Evolutionary conservation across 1,284 basidiomycete genomes (phyloP), one percentile per base, ranked within the genome.

Genomic region (Vanrija sp.): DNA sequence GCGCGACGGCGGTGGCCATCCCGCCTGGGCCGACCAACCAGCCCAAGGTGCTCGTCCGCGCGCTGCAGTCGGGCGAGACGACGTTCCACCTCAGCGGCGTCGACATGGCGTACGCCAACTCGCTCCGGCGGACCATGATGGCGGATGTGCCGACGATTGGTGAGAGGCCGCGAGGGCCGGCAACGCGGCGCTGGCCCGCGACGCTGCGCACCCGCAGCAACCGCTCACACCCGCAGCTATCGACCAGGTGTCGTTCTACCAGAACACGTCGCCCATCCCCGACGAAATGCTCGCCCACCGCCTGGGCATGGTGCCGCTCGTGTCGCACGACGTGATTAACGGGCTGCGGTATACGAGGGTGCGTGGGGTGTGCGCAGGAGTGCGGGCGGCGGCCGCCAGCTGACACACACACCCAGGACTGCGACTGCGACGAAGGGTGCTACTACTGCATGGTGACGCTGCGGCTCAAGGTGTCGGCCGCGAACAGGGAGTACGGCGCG

Each of bases 241-340:
- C 66, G 96, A 98, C 79, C 87, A 95, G 78, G 95, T 98, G 3
- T 90, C 95, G 73, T 88, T 98, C 64, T 83, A 88, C 61, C 84
- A 84, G 55, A 99, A 99, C 74, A 95, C 92, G 8, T 87, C 89
- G 0, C 94, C 98, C 4, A 79, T 99, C 34, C 90, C 95, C 1
- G 96, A 99, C 77, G 96, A 99, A 78, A 96, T 96, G 79, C 87
- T 99, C 59, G 91, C 93, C 0, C 96, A 99, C 76, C 85, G 96
- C 44, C 80, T 99, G 23, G 96, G 96, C 21, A 87, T 98, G 84
- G 83, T 99, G 21, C 96, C 96, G 7, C 80, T 99, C 19, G 81
- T 89, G 46, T 95, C 91, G 73, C 80, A 83, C 44, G 87, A 86
- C 61, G 93, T 89, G 62, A 88, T 89, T 54, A 87, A 91, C 68